These are phyloP conservation scores for Kwoniella shandongensis DNA, from an alignment of 768 basidiomycete species.

Conservation along the genomic window DNA sequence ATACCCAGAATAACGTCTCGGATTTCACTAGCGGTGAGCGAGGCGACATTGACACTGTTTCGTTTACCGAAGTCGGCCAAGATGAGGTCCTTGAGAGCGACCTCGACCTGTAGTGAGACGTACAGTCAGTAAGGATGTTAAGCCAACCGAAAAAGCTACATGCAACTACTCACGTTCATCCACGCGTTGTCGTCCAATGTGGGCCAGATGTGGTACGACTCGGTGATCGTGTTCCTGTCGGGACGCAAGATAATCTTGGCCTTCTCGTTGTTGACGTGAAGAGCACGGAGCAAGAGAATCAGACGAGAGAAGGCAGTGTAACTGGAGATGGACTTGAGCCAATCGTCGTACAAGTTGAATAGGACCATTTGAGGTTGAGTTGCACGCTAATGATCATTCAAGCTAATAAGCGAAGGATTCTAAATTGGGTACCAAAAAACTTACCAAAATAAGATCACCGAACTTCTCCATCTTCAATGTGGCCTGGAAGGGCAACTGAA, in stretches of 20 bases:
- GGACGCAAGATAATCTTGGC: conserved; percentile 97
- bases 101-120: no score
- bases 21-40: conserved; percentile 92
- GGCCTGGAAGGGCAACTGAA: conserved; percentile 98
- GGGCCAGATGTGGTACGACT: conserved; percentile 80
- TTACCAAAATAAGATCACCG: conserved; percentile 87
- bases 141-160: no score
- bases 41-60: conserved; percentile 97
- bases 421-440: conserved; percentile 27
- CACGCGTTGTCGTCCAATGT: conserved; percentile 9
- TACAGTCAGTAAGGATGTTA: conserved; percentile 99
- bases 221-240: conserved; percentile 93
- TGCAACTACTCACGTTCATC: conserved; percentile 56
- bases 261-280: conserved; percentile 99
- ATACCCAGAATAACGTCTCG: conserved; percentile 98
- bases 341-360: conserved; percentile 98
- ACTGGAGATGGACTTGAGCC: conserved; percentile 97
- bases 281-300: conserved; percentile 90
- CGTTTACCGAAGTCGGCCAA: conserved; percentile 94
- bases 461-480: conserved; percentile 99
- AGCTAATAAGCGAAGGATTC: not conserved
- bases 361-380: conserved; percentile 99
- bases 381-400: conserved; percentile 59
- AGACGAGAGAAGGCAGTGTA: conserved; percentile 99
- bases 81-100: conserved; percentile 97